Conservation (phyloP, 2,329 filamentous ascomycete genomes). For the Trichoderma gracile region DNA sequence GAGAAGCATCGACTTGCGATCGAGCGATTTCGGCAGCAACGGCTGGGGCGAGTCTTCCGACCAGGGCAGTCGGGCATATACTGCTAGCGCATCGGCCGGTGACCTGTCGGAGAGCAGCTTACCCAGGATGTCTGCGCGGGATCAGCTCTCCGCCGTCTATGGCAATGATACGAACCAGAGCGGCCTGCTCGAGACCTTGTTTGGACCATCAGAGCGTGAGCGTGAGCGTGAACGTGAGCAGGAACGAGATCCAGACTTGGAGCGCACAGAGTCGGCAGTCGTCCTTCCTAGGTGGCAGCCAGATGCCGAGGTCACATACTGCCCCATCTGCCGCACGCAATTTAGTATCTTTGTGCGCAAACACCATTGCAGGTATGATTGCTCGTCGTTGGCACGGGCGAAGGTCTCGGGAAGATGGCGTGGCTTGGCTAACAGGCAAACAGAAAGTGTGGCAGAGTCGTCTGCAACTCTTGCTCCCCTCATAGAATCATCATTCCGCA, state of each 20-base stretch:
- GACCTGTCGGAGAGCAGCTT: conserved; percentile 11
- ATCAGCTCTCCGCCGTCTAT: conserved; percentile 16
- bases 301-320: conserved; percentile 77
- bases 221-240: conserved; percentile 4
- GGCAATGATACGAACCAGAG: conserved; percentile 16
- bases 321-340: conserved; percentile 77
- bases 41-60: conserved; percentile 18
- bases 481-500: conserved; percentile 93
- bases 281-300: conserved; percentile 82
- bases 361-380: conserved; percentile 80
- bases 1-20: conserved; percentile 18
- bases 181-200: conserved; percentile 6
- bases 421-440: conserved; percentile 27
- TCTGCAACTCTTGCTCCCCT: conserved; percentile 86
- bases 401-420: not conserved
- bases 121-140: conserved; percentile 1
- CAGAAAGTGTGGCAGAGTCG: conserved; percentile 89
- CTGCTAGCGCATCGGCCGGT: conserved; percentile 5
- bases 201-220: conserved; percentile 1
- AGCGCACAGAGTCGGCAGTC: conserved; percentile 39
- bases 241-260: not conserved
- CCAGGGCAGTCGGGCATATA: not conserved
- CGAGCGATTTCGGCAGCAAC: not conserved
- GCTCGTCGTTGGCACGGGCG: not conserved
- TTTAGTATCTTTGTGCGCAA: conserved; percentile 88